Evolutionary conservation across 2,329 filamentous ascomycete genomes (phyloP).

Genomic region (Colletotrichum plurivorum): DNA sequence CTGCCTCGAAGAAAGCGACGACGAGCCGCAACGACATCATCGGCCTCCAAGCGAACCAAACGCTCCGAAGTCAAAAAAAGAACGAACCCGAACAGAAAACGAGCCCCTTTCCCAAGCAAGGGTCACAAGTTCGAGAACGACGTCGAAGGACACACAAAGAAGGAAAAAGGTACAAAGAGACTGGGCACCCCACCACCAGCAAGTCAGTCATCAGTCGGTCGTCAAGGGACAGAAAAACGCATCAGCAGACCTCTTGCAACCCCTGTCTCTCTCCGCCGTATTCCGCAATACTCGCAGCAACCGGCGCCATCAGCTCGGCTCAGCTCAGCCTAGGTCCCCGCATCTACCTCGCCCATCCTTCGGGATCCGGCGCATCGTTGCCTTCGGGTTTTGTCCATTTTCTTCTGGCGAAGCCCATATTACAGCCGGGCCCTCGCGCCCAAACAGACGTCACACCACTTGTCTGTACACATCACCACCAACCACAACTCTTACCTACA

Average conservation of each 20-base stretch:
- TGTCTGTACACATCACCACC: background rate
- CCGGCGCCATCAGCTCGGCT: too few species aligned
- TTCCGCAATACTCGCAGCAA: slow-evolving; percentile 9
- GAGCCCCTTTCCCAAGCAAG: background rate
- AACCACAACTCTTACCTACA: too few species aligned
- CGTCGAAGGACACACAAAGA: background rate
- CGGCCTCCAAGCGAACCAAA: slow-evolving; percentile 12
- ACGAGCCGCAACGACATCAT: slow-evolving; percentile 4
- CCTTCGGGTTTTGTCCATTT: slow-evolving; percentile 26
- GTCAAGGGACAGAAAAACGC: slow-evolving; percentile 2
- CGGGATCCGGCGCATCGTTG: slow-evolving; percentile 35
- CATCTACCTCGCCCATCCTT: slow-evolving; percentile 33
- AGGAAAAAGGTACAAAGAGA: slow-evolving; percentile 21
- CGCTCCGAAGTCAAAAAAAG: slow-evolving; percentile 15
- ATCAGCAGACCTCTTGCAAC: slow-evolving; percentile 27
- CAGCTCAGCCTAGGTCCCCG: slow-evolving; percentile 6
- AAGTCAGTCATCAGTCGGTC: slow-evolving; percentile 1
- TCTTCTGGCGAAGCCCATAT: slow-evolving; percentile 8
- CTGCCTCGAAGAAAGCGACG: slow-evolving; percentile 10
- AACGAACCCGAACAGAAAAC: slow-evolving; percentile 11
- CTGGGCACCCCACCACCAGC: slow-evolving; percentile 1
- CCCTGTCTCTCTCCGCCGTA: background rate
- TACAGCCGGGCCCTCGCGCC: slow-evolving; percentile 22
- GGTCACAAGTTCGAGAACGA: too few species aligned
- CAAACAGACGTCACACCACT: slow-evolving; percentile 7